Evolutionary conservation across 345 rosid genomes (phyloP), one percentile per base, ranked within the genome.

Genomic region (Gossypium mustelinum): DNA sequence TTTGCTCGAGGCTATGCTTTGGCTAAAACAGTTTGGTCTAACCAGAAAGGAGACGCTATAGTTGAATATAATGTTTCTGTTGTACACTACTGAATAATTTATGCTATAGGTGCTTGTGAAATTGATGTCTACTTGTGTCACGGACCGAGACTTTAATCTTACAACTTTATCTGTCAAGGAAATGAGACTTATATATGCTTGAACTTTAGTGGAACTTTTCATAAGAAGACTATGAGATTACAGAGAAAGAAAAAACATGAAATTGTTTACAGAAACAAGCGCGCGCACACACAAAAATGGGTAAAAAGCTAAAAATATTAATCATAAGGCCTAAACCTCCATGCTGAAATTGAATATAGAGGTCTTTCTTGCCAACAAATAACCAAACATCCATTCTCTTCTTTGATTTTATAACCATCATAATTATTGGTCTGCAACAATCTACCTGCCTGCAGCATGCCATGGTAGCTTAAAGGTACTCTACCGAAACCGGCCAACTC

Each of bases 281-380:
- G 44, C 41, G 41, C 41, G 0, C 24, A 57, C 24, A 27, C n/a
- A 79, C 16, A 58, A 58, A 62, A 39, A 18, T 3, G 58, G 34
- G 57, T 24, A 8, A 58, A 59, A 47, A 71, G 59, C 73, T 78
- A 58, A 59, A 52, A 73, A 55, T 67, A 76, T 1, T 81, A 83
- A 70, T 82, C 80, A 3, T 76, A 83, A 73, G 86, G 85, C 72
- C 86, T 83, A 77, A 81, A 85, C 73, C 88, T 78, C 94, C 94
- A 90, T 12, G 88, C 90, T 4, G 94, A 87, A 29, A 87, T 84
- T 3, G 94, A 88, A 64, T 79, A 90, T 73, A 90, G 87, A 4
- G 87, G 87, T 73, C 84, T 82, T 29, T 80, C 84, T 4, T 90
- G 89, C 94, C 94, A 90, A 84, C 87, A 87, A 25, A 88, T 78